Evolutionary conservation across 75 land plant species (phyloP).

Genomic region (Sequoia sempervirens): DNA sequence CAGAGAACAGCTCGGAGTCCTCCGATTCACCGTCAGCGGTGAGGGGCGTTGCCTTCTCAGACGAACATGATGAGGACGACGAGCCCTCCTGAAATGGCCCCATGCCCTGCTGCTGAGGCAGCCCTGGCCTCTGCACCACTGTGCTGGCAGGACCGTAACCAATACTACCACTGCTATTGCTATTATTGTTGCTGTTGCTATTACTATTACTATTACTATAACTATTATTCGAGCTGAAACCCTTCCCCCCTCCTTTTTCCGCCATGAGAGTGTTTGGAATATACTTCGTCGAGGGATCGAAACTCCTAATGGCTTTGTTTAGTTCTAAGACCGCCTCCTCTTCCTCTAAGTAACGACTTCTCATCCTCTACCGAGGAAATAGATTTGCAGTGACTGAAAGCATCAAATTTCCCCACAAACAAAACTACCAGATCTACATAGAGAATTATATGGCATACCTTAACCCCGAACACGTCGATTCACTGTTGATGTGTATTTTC

Average conservation of each 20-base stretch:
- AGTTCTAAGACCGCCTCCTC: neutral
- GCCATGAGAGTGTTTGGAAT: neutral
- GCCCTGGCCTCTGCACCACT: neutral
- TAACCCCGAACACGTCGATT: neutral
- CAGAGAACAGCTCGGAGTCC: conserved; percentile 27
- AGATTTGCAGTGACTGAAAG: neutral
- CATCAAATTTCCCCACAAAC: neutral
- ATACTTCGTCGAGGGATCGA: neutral
- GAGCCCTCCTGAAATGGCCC: neutral
- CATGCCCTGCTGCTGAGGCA: neutral
- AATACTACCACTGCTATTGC: neutral
- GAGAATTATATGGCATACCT: neutral
- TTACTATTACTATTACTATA: neutral
- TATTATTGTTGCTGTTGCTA: neutral
- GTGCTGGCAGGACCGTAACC: neutral
- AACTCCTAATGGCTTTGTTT: neutral
- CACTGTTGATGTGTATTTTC: neutral
- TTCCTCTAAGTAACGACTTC: neutral
- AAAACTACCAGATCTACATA: neutral
- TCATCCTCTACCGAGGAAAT: neutral
- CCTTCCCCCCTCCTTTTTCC: neutral
- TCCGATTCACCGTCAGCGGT: conserved; percentile 18
- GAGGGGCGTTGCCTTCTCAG: neutral
- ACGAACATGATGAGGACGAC: neutral
- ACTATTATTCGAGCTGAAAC: neutral